These are phyloP conservation scores for Albifimbria verrucaria DNA, from an alignment of 2,329 filamentous ascomycete species.

Conservation along the genomic window DNA sequence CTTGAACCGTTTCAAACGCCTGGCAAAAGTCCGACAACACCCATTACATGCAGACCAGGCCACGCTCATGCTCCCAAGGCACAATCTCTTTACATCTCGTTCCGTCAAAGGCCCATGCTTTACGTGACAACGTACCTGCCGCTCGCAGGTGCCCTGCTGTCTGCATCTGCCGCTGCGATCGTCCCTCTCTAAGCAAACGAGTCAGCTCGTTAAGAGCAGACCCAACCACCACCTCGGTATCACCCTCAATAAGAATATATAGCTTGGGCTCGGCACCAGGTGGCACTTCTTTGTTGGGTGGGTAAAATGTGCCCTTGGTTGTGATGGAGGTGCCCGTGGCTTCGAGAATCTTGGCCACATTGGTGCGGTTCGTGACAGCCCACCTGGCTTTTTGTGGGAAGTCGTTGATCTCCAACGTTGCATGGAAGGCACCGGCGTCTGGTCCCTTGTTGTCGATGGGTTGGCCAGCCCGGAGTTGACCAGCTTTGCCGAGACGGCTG, in stretches of 20 bases:
- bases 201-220: constrained; percentile 89
- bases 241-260: constrained; percentile 96
- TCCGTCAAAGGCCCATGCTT: too few relatives aligned
- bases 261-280: constrained; percentile 81
- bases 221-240: constrained; percentile 89
- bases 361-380: constrained; percentile 97
- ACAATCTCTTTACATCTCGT: too few relatives aligned
- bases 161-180: constrained; percentile 82
- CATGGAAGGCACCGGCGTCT: constrained; percentile 94
- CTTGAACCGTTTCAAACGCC: background rate
- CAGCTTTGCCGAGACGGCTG: constrained; percentile 81
- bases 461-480: constrained; percentile 84
- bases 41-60: background rate
- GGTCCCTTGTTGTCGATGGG: constrained; percentile 98
- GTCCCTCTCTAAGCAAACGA: constrained; percentile 87
- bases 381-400: constrained; percentile 98
- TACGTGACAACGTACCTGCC: constrained; percentile 85
- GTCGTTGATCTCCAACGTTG: constrained; percentile 97
- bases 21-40: background rate
- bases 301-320: constrained; percentile 91
- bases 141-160: constrained; percentile 71
- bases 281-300: constrained; percentile 74
- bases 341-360: constrained; percentile 97
- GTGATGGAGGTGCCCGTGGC: constrained; percentile 94
- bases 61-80: background rate